Conservation (phyloP, 2,329 filamentous ascomycete genomes). For the Mollisiaceae sp. region DNA sequence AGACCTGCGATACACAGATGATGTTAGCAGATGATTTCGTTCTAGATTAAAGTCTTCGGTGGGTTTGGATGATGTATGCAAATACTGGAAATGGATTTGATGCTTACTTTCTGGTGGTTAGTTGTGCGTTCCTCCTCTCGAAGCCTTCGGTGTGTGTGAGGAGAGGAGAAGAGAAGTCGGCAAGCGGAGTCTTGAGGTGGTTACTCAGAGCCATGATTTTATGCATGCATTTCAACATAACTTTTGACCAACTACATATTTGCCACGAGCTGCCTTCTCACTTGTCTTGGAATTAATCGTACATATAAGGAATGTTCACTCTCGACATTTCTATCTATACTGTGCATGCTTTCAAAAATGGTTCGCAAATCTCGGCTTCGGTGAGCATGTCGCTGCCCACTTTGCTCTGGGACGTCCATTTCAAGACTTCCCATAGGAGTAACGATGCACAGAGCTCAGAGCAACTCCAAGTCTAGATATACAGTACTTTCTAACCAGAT, state of each 20-base stretch:
- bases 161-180: slow-evolving; percentile 32
- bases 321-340: slow-evolving; percentile 1
- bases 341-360: slow-evolving; percentile 13
- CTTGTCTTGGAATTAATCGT: slow-evolving; percentile 27
- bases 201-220: slow-evolving; percentile 33
- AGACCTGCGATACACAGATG: slow-evolving; percentile 33
- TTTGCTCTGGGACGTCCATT: slow-evolving; percentile 10
- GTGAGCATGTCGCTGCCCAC: slow-evolving; percentile 10
- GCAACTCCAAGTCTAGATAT: slow-evolving; percentile 1
- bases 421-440: slow-evolving; percentile 17
- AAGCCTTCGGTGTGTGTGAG: slow-evolving; percentile 31
- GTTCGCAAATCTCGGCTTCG: slow-evolving; percentile 10
- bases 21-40: slow-evolving; percentile 31
- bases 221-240: slow-evolving; percentile 35
- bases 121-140: slow-evolving; percentile 29
- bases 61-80: slow-evolving; percentile 22
- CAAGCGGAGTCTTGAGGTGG: slow-evolving; percentile 24
- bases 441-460: slow-evolving; percentile 18
- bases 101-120: slow-evolving; percentile 35
- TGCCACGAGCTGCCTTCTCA: slow-evolving; percentile 25
- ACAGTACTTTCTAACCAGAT: neutral
- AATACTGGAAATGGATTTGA: slow-evolving; percentile 23
- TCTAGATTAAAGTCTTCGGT: slow-evolving; percentile 23
- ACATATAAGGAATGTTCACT: slow-evolving; percentile 14
- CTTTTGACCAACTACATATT: slow-evolving; percentile 30